phyloP scores from a whole-genome alignment of 1,139 yeast genomes.

The Geotrichum cucujoidarum region DNA sequence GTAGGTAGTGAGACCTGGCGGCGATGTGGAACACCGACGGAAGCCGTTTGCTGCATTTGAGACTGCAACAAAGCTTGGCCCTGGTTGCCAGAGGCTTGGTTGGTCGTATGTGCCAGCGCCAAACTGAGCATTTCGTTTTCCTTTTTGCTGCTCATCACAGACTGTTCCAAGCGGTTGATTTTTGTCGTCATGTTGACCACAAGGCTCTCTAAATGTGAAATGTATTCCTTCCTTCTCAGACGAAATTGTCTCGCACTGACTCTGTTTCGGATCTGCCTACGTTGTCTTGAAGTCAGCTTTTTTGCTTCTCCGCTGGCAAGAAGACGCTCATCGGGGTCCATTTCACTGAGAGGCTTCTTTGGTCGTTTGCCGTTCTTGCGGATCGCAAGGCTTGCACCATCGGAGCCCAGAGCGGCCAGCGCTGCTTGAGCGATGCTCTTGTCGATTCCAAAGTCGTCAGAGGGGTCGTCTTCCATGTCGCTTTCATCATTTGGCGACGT shows the following conservation, averaged over 20 bases:
- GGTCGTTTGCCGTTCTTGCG: background rate
- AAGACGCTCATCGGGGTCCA: slow-evolving; percentile 33
- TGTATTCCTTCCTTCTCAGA: slow-evolving; percentile 34
- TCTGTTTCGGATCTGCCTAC: slow-evolving; percentile 34
- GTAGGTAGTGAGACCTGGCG: background rate
- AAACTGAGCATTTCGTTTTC: slow-evolving; percentile 1
- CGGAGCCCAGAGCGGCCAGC: slow-evolving; percentile 16
- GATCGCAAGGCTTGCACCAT: slow-evolving; percentile 7
- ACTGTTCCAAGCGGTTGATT: slow-evolving; percentile 18
- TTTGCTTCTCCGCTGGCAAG: slow-evolving; percentile 32
- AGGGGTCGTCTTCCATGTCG: slow-evolving; percentile 1
- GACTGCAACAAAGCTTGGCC: background rate
- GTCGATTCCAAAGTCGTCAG: slow-evolving; percentile 17
- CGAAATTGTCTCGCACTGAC: slow-evolving; percentile 36
- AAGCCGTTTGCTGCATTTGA: no score
- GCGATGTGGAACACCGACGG: background rate
- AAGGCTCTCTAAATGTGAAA: slow-evolving; percentile 32
- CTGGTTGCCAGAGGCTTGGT: background rate
- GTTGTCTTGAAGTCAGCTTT: slow-evolving; percentile 32
- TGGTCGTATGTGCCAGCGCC: background rate
- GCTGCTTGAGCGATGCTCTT: slow-evolving; percentile 17
- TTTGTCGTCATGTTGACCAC: slow-evolving; percentile 28
- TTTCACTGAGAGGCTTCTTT: slow-evolving; percentile 17
- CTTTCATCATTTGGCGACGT: background rate
- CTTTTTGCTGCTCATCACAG: background rate